Percentiles rank a stretch among this genome's conserved stretches.
Evolutionary conservation across 163 green algal species (phyloP).

Genomic region (Scenedesmus sp.): DNA sequence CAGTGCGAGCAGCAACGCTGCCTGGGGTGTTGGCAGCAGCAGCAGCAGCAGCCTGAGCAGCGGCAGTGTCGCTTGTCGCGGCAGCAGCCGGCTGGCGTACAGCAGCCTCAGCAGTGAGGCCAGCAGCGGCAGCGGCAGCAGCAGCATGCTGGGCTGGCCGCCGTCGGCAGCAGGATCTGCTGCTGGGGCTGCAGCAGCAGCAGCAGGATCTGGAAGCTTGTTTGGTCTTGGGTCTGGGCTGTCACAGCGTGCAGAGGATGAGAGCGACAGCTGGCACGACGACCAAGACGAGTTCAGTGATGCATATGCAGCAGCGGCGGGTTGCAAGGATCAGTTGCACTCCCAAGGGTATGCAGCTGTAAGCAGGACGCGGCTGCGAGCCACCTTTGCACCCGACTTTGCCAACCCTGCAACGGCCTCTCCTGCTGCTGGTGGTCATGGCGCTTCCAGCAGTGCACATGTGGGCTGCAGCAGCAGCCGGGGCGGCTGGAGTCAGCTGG

Average conservation of each 20-base stretch:
- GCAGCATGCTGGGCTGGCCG: not conserved
- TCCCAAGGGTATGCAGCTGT: not conserved
- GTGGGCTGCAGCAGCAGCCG: slow-evolving; percentile 28
- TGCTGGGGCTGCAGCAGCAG: slow-evolving; percentile 14
- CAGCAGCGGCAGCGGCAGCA: slow-evolving; percentile 17
- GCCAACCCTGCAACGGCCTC: not conserved
- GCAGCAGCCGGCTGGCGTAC: not conserved
- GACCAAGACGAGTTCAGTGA: not conserved
- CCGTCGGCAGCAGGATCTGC: not conserved
- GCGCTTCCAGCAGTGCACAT: not conserved
- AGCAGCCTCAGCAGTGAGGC: not conserved
- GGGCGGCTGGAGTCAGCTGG: not conserved
- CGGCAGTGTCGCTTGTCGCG: not conserved
- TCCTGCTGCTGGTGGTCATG: not conserved
- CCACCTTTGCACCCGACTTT: not conserved
- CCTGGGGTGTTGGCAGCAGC: not conserved
- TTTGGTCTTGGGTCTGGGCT: not conserved
- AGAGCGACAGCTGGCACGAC: not conserved
- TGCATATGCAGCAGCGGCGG: slow-evolving; percentile 18
- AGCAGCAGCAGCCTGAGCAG: slow-evolving; percentile 2
- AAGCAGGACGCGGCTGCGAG: not conserved
- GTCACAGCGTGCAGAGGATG: not conserved
- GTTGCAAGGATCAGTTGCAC: not conserved
- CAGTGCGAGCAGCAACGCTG: slow-evolving; percentile 7
- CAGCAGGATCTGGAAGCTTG: slow-evolving; percentile 4